Conservation (phyloP, 164 flowering plant genomes). For the Stephania yunnanensis region DNA sequence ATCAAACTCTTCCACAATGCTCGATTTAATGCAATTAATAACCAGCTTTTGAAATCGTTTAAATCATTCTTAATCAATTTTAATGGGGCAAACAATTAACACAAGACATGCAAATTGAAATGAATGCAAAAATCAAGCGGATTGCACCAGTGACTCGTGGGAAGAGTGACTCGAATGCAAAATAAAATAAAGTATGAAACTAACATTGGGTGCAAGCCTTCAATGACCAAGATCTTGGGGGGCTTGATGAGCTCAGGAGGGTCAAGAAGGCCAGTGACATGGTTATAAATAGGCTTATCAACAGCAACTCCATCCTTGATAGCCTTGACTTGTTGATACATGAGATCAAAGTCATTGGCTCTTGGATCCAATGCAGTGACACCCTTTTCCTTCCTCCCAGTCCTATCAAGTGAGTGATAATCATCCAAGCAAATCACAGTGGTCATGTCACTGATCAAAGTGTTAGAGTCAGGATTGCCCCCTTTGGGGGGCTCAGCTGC, state of each 20-base stretch:
- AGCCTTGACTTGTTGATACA: constrained; percentile 96
- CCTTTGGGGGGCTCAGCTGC: constrained; percentile 96
- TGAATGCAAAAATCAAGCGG: no score
- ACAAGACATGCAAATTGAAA: no score
- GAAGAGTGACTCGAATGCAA: no score
- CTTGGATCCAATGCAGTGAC: constrained; percentile 96
- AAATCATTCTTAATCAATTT: neutral
- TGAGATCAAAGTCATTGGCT: constrained; percentile 90
- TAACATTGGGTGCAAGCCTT: constrained; percentile 96
- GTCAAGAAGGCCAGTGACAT: constrained; percentile 82
- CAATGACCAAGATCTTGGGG: constrained; percentile 92
- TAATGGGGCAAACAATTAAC: neutral
- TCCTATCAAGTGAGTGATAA: constrained; percentile 86
- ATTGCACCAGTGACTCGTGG: neutral
- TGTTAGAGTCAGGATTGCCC: constrained; percentile 96
- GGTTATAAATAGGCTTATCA: constrained; percentile 88
- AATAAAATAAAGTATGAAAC: constrained; percentile 16
- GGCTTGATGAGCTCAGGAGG: constrained; percentile 91
- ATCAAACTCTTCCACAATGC: no score
- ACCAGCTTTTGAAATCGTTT: no score
- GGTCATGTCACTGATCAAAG: constrained; percentile 86
- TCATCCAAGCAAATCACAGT: constrained; percentile 98
- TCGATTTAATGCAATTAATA: no score
- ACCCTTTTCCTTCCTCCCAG: constrained; percentile 84
- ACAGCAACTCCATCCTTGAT: constrained; percentile 72